Evolutionary conservation across 495 filamentous ascomycete genomes (phyloP), one percentile per base, ranked within the genome.

Genomic region (Glarea lozoyensis): DNA sequence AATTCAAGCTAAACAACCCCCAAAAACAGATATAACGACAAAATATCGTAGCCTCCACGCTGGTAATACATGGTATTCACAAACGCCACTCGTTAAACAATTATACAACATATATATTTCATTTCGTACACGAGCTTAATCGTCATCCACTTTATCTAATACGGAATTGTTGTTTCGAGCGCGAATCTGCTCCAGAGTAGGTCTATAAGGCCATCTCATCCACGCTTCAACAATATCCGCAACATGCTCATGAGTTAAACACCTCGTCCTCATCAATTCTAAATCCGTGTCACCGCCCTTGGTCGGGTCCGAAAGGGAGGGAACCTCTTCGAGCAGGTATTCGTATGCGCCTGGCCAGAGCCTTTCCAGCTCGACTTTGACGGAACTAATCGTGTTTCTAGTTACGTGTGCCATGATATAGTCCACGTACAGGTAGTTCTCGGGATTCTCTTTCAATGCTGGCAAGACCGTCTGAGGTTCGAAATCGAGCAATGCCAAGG

Each of bases 161-260:
- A n/a, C n/a, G n/a, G n/a, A n/a, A n/a, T n/a, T n/a, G n/a, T n/a
- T n/a, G n/a, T n/a, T n/a, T n/a, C n/a, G n/a, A n/a, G n/a, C n/a
- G n/a, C n/a, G n/a, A n/a, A n/a, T n/a, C n/a, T n/a, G n/a, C n/a
- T n/a, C n/a, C n/a, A n/a, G n/a, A n/a, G 25, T 42, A 1, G 72
- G 71, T n/a, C 54, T 53, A 37, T 78, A 81, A n/a, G 77, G 76
- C 77, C 78, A 83, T 22, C 62, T 54, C 56, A 67, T 60, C 68
- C 70, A 83, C 10, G 65, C 63, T 44, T 67, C 58, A 2, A 67
- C 22, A 4, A 82, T 50, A 33, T 71, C 69, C n/a, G 67, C 53
- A 29, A 71, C 49, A 60, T 79, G 70, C 17, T 46, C 45, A 40
- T 55, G 45, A 16, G 57, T 66, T 16, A 82, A 37, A 16, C 52